Conservation (phyloP, 495 filamentous ascomycete species). For the Penicillium antarcticum region DNA sequence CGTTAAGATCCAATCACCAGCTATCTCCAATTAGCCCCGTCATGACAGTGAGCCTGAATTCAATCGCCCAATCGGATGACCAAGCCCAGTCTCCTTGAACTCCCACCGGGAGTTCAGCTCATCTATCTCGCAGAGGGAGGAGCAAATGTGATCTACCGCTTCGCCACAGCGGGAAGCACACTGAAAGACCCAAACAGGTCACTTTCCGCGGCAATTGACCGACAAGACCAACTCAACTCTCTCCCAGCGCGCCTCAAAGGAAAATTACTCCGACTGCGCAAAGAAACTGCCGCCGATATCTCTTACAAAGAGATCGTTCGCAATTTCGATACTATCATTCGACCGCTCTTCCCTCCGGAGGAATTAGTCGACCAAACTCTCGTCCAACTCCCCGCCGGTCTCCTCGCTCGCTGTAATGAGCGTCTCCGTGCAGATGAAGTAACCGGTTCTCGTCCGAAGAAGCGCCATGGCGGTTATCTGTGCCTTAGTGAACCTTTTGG, state of each 20-base stretch:
- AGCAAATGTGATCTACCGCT: constrained; percentile 68
- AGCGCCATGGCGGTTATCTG: constrained; percentile 57
- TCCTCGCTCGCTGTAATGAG: constrained; percentile 50
- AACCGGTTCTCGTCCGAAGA: constrained; percentile 32
- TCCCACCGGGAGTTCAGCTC: constrained; percentile 41
- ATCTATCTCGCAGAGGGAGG: constrained; percentile 64
- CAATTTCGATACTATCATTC: constrained; percentile 57
- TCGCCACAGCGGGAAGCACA: constrained; percentile 32
- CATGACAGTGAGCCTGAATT: background rate
- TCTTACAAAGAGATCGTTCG: constrained; percentile 51
- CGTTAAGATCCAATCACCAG: background rate
- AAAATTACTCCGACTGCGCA: constrained; percentile 64
- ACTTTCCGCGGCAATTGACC: background rate
- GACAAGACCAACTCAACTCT: background rate
- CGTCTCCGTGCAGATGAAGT: constrained; percentile 39
- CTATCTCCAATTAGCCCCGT: background rate
- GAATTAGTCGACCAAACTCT: constrained; percentile 61
- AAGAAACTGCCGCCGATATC: constrained; percentile 53
- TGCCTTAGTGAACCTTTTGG: constrained; percentile 57
- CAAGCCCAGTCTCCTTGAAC: constrained; percentile 35
- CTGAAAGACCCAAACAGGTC: constrained; percentile 5
- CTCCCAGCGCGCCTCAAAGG: constrained; percentile 35
- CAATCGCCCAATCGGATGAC: constrained; percentile 33
- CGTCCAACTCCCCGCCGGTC: constrained; percentile 44
- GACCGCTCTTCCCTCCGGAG: constrained; percentile 52